A percentile compares a stretch with the other conserved stretches of the same genome.
These are phyloP conservation scores for Periconia digitata DNA, from an alignment of 2,329 filamentous ascomycete species.

Conservation along the genomic window DNA sequence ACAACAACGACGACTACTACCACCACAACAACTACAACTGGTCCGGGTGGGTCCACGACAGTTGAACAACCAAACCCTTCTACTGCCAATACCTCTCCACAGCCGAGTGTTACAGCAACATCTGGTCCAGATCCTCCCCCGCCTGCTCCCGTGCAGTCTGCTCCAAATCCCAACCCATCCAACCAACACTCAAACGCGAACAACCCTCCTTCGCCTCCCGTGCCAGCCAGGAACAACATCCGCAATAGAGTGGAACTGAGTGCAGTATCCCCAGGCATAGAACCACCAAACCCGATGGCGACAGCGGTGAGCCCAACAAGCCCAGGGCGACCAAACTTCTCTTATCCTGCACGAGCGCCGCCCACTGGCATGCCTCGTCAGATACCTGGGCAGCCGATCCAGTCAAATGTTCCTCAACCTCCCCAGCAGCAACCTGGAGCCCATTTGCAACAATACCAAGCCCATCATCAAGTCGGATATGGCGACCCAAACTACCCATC, in stretches of 20 bases:
- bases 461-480: slow-evolving; percentile 16
- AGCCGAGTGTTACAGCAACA: slow-evolving; percentile 30
- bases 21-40: slow-evolving; percentile 39
- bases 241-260: slow-evolving; percentile 38
- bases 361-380: slow-evolving; percentile 36
- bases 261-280: slow-evolving; percentile 35
- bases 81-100: slow-evolving; percentile 9
- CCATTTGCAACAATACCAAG: slow-evolving; percentile 18
- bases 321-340: slow-evolving; percentile 36
- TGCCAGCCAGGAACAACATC: slow-evolving; percentile 39
- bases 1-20: slow-evolving; percentile 41
- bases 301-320: slow-evolving; percentile 30
- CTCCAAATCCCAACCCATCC: slow-evolving; percentile 4
- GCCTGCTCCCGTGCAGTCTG: slow-evolving; percentile 23
- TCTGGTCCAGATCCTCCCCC: slow-evolving; percentile 37
- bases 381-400: slow-evolving; percentile 15
- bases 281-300: slow-evolving; percentile 35
- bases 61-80: slow-evolving; percentile 29
- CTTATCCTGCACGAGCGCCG: slow-evolving; percentile 35
- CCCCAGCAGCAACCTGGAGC: slow-evolving; percentile 7
- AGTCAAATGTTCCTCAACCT: slow-evolving; percentile 2
- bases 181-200: slow-evolving; percentile 8
- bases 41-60: slow-evolving; percentile 36
- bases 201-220: slow-evolving; percentile 27
- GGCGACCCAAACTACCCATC: slow-evolving; percentile 20